A percentile compares a stretch with the other conserved stretches of the same genome.
phyloP scores from a whole-genome alignment of 2,329 filamentous ascomycete species.

The Fusarium marasasianum region DNA sequence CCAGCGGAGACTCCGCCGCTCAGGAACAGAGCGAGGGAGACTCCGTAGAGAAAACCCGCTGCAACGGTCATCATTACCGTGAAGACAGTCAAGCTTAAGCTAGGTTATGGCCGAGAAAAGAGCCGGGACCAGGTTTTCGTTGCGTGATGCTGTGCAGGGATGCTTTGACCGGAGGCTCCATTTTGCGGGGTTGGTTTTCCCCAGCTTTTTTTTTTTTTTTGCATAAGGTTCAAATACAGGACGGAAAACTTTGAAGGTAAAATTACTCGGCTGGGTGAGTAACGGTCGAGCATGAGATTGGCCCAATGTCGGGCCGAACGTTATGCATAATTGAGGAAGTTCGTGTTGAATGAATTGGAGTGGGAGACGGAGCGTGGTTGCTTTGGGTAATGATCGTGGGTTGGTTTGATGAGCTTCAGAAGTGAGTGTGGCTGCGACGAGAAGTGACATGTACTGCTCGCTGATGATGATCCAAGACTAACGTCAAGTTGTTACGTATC shows the following conservation, averaged over 20 bases:
- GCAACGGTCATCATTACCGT: neutral
- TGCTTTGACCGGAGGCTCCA: slow-evolving; percentile 9
- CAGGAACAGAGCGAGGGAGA: neutral
- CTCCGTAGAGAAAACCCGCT: neutral
- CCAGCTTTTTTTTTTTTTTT: neutral
- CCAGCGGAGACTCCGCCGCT: slow-evolving; percentile 24
- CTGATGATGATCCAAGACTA: neutral
- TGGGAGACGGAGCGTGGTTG: neutral
- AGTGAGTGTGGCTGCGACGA: neutral
- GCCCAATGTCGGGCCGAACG: slow-evolving; percentile 18
- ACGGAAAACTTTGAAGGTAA: neutral
- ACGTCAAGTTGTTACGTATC: no score
- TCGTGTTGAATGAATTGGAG: neutral
- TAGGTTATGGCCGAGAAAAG: slow-evolving; percentile 30
- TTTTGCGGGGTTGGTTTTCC: slow-evolving; percentile 26
- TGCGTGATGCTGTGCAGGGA: slow-evolving; percentile 12
- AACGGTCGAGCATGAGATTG: neutral
- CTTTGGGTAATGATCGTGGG: slow-evolving; percentile 10
- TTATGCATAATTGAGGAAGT: slow-evolving; percentile 13
- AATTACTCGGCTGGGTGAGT: neutral
- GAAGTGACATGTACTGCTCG: rapidly evolving
- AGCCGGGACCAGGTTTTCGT: slow-evolving; percentile 23
- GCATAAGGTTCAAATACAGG: neutral
- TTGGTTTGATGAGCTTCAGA: neutral
- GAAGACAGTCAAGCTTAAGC: neutral